phyloP scores from a whole-genome alignment of 2,329 filamentous ascomycete genomes.

The Exophiala xenobiotica region DNA sequence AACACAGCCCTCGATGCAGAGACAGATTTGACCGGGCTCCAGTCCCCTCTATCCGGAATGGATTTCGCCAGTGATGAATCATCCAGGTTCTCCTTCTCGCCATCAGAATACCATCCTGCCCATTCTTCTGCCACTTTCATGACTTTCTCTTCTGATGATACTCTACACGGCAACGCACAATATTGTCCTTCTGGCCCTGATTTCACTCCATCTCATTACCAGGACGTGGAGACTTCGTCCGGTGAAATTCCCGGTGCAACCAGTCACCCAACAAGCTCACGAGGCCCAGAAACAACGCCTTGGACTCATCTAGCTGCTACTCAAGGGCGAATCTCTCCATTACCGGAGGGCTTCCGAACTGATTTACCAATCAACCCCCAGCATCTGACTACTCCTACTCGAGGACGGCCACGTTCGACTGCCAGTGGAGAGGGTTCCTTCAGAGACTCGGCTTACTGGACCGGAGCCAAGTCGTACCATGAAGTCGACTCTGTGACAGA shows the following conservation, averaged over 20 bases:
- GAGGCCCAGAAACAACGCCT: constrained; percentile 3
- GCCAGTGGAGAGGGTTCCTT: constrained; percentile 19
- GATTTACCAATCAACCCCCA: not conserved
- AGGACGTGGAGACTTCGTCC: constrained; percentile 1
- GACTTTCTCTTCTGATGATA: constrained; percentile 2
- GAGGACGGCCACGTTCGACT: constrained; percentile 7
- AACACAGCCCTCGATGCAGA: constrained; percentile 18
- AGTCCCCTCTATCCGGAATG: constrained; percentile 18
- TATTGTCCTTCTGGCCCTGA: constrained; percentile 10
- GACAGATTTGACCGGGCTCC: constrained; percentile 20
- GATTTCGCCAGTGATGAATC: constrained; percentile 9
- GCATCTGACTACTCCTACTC: constrained; percentile 3
- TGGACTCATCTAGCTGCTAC: constrained; percentile 18
- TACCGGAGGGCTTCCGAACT: constrained; percentile 4
- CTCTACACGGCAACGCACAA: constrained; percentile 9
- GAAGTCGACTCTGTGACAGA: constrained; percentile 12
- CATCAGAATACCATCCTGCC: constrained; percentile 4
- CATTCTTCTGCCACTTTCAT: constrained; percentile 13
- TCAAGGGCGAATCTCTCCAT: constrained; percentile 5
- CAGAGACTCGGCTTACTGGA: constrained; percentile 22
- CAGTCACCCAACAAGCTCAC: constrained; percentile 9
- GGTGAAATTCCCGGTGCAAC: constrained; percentile 6
- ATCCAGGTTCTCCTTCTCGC: constrained; percentile 7
- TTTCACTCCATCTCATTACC: constrained; percentile 4
- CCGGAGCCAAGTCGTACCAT: constrained; percentile 16